Base-by-base conservation (phyloP, 1,284 basidiomycete genomes). In the Testicularia cyperi region DNA sequence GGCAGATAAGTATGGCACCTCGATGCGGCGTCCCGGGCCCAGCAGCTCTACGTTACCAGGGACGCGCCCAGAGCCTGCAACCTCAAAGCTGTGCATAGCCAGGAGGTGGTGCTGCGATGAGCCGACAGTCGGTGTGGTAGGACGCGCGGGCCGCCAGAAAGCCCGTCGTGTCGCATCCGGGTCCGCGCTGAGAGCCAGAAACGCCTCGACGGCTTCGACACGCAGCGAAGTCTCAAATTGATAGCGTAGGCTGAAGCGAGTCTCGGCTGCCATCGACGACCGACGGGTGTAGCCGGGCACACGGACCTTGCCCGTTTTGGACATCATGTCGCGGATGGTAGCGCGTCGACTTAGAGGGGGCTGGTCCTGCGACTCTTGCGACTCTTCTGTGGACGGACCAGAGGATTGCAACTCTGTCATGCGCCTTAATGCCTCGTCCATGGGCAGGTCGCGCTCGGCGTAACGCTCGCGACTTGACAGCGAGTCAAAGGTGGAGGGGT, bases 151-250 rank as follows among this genome's bases (percentile, higher is more conserved):
- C 16, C 28, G 34, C 18, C 30, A 24, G 23, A 47, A 51, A 16
- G 27, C 31, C 13, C 36, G 28, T 7, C 38, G 23, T 14, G 40
- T 34, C 15, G 40, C 44, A 15, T 49, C 6, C 1, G 45, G 18
- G 13, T 36, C 37, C 6, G 44, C 26, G 35, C 40, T 36, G 16
- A 63, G 27, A 2, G 54, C 37, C 1, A 65, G 38, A 44, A 54
- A 68, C 3, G 54, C 52, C 25, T 68, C 65, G 18, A 68, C 42
- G n/a, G 65, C 61, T 13, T 60, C 61, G 16, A 68, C 24, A 4
- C 40, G 40, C 22, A 55, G 20, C 15, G 34, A 43, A 4, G 56
- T 52, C 35, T 68, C 65, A 36, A 68, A 56, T 21, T 61, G 44
- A 18, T 68, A 68, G 6, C 47, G 43, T n/a, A 62, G 46, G 19